Evolutionary conservation across 176 grass and related monocot species (phyloP).

Genomic region (Elymus sibiricus): DNA sequence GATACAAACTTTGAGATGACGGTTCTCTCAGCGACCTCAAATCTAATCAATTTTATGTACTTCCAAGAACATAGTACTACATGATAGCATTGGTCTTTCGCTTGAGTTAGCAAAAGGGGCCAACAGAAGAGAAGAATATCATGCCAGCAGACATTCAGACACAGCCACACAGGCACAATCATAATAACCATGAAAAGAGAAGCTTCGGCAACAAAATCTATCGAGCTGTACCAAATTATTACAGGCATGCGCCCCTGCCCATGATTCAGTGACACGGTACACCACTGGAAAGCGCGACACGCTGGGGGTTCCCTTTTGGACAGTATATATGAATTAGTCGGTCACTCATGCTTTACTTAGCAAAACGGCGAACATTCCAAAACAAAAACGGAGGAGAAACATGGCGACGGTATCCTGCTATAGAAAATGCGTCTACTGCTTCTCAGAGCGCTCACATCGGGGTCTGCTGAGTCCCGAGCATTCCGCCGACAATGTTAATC

Average conservation of each 20-base stretch:
- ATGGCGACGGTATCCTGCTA: constrained; percentile 18
- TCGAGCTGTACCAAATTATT: constrained; percentile 48
- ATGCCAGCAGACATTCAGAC: not conserved
- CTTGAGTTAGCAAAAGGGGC: not conserved
- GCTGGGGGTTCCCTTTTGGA: constrained; percentile 12
- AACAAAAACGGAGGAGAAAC: constrained; percentile 27
- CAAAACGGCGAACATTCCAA: not conserved
- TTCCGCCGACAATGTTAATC: constrained; percentile 83
- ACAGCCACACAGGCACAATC: not conserved
- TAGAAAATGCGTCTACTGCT: constrained; percentile 22
- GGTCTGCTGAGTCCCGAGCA: constrained; percentile 69
- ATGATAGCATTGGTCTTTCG: not conserved
- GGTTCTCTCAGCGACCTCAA: too few species aligned
- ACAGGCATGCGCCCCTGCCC: constrained; percentile 26
- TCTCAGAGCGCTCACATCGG: constrained; percentile 43
- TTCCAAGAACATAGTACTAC: not conserved
- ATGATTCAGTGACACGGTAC: constrained; percentile 32
- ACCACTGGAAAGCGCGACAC: constrained; percentile 28
- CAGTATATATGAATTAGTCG: constrained; percentile 21
- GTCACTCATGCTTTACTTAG: constrained; percentile 14
- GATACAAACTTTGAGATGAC: too few species aligned
- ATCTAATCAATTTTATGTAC: not conserved
- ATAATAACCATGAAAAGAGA: not conserved
- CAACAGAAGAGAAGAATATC: not conserved
- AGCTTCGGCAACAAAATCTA: constrained; percentile 26